Percentiles rank a stretch among this genome's conserved stretches.
phyloP scores from a whole-genome alignment of 176 grass and related monocot genomes.

The Ensete ventricosum region DNA sequence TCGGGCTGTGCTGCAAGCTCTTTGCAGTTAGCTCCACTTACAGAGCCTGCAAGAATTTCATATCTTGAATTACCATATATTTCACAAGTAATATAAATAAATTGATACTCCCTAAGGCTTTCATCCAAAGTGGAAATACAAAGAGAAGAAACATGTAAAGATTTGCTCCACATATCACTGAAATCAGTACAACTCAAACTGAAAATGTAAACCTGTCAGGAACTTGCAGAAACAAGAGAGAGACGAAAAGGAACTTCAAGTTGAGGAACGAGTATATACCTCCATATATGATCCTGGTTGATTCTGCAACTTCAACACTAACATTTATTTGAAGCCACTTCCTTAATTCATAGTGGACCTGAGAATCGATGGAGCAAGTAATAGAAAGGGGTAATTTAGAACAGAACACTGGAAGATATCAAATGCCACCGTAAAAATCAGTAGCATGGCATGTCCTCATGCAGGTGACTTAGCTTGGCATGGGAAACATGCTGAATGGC shows the following conservation, averaged over 20 bases:
- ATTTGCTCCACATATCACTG: background rate
- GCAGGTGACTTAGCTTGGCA: too few species aligned
- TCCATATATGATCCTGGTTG: conserved; percentile 79
- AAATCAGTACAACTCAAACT: background rate
- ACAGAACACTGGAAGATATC: background rate
- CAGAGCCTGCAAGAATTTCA: conserved; percentile 43
- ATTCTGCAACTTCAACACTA: conserved; percentile 67
- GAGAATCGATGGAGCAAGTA: background rate
- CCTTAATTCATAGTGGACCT: conserved; percentile 70
- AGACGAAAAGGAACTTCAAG: background rate
- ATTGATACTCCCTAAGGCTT: too few species aligned
- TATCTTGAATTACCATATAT: background rate
- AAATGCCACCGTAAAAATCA: too few species aligned
- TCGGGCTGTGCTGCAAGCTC: conserved; percentile 65
- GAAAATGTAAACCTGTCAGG: background rate
- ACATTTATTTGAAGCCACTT: conserved; percentile 72
- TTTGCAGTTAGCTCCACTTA: conserved; percentile 61
- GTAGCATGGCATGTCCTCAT: too few species aligned
- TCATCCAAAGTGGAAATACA: too few species aligned
- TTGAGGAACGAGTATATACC: conserved; percentile 31
- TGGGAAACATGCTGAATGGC: too few species aligned
- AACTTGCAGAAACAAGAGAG: background rate
- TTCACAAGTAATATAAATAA: too few species aligned
- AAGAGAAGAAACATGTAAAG: background rate
- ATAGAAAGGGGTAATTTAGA: background rate